phyloP scores from a whole-genome alignment of 2,329 filamentous ascomycete genomes.

The Nannizziopsis arthrosporioides region DNA sequence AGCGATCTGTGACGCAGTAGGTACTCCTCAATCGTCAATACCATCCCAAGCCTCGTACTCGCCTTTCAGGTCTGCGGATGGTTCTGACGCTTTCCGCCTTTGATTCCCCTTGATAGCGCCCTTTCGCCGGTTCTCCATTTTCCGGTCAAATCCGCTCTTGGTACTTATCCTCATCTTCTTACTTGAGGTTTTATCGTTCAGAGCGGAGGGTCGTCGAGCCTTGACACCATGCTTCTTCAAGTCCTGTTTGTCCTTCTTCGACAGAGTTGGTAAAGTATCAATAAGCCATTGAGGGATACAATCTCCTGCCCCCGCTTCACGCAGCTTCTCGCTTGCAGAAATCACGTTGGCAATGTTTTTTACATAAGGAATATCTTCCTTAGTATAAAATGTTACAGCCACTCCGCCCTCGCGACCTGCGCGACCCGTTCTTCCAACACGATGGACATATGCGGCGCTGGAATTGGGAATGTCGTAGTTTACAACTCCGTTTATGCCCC shows the following conservation, averaged over 20 bases:
- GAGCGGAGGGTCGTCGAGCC: conserved; percentile 43
- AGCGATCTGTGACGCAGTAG: background rate
- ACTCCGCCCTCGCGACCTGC: conserved; percentile 79
- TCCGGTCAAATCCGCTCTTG: conserved; percentile 40
- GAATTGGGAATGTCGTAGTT: conserved; percentile 97
- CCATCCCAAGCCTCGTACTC: conserved; percentile 30
- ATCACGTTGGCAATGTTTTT: conserved; percentile 93
- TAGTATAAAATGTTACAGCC: conserved; percentile 88
- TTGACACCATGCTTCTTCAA: conserved; percentile 74
- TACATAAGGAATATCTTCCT: conserved; percentile 81
- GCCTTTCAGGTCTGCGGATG: conserved; percentile 14
- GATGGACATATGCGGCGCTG: conserved; percentile 81
- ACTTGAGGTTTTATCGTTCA: conserved; percentile 30
- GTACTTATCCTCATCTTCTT: conserved; percentile 59
- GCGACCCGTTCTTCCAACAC: conserved; percentile 79
- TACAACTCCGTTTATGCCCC: conserved; percentile 86
- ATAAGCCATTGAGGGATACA: conserved; percentile 75
- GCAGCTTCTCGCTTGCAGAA: conserved; percentile 63
- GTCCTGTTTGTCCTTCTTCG: conserved; percentile 71
- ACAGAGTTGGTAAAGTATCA: conserved; percentile 70
- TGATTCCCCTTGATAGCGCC: conserved; percentile 35
- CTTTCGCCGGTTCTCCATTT: conserved; percentile 36
- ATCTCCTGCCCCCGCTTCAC: conserved; percentile 40
- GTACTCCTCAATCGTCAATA: conserved; percentile 26
- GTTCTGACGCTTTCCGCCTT: conserved; percentile 22